phyloP scores from a whole-genome alignment of 805 yeast genomes.

The Metschnikowia sp. region DNA sequence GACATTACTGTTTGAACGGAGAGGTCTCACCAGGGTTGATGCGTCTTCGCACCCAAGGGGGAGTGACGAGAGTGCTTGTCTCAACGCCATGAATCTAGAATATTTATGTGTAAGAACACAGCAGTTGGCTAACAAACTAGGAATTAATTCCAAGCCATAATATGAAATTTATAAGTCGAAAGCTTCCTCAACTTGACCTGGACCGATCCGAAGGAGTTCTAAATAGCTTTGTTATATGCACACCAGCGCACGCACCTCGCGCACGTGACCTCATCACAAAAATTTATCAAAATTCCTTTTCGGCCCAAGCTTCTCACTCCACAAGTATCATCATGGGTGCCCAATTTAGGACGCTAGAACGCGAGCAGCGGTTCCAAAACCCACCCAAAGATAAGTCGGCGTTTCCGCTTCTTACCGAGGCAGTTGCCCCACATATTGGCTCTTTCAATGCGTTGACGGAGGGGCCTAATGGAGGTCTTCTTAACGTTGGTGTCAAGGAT shows the following conservation, averaged over 20 bases:
- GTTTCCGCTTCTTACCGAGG: slow-evolving; percentile 79
- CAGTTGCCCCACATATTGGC: slow-evolving; percentile 92
- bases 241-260: too few relatives aligned
- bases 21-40: too few relatives aligned
- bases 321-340: slow-evolving; percentile 40
- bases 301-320: slow-evolving; percentile 2
- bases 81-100: too few relatives aligned
- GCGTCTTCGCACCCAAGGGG: not conserved
- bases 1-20: too few relatives aligned
- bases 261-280: slow-evolving; percentile 20
- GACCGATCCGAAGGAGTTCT: too few relatives aligned
- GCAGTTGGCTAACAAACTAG: too few relatives aligned
- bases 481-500: slow-evolving; percentile 82
- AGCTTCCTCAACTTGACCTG: too few relatives aligned
- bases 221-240: too few relatives aligned
- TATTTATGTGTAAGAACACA: too few relatives aligned
- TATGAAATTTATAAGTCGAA: too few relatives aligned
- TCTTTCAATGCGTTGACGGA: slow-evolving; percentile 94
- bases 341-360: slow-evolving; percentile 76
- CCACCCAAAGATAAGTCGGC: slow-evolving; percentile 88
- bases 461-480: slow-evolving; percentile 79
- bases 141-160: too few relatives aligned
- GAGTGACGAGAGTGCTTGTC: not conserved
- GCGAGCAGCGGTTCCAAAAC: slow-evolving; percentile 78
- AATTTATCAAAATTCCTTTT: slow-evolving; percentile 13